Conservation (phyloP, 768 basidiomycete species). For the Agrocybe pediades region DNA sequence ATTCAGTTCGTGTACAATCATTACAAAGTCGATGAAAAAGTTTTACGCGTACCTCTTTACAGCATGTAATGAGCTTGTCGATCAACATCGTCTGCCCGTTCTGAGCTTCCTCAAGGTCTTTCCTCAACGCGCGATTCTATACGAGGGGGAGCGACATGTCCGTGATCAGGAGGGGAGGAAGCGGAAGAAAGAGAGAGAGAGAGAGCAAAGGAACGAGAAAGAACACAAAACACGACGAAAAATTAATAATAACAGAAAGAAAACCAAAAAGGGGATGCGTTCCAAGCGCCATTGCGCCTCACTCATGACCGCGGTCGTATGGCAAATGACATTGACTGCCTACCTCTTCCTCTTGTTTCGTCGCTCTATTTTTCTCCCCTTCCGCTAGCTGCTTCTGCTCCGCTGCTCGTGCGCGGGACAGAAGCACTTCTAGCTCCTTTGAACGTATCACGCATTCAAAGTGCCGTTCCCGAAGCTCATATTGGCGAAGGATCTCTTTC, state of each 20-base stretch:
- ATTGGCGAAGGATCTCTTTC: conserved; percentile 85
- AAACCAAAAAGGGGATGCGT: conserved; percentile 3
- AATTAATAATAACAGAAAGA: too few species aligned
- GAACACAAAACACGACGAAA: neutral
- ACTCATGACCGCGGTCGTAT: conserved; percentile 14
- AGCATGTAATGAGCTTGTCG: conserved; percentile 82
- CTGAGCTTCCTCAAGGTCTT: conserved; percentile 80
- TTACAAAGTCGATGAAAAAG: neutral
- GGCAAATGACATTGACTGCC: conserved; percentile 29
- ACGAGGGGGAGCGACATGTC: neutral
- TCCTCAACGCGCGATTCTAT: conserved; percentile 69
- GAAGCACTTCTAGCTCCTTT: conserved; percentile 86
- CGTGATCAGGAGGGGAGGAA: conserved; percentile 1
- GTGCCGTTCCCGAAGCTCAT: conserved; percentile 88
- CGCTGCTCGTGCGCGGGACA: conserved; percentile 85
- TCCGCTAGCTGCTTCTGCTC: conserved; percentile 86
- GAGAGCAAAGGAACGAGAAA: conserved; percentile 6
- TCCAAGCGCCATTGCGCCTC: conserved; percentile 10
- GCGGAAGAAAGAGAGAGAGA: neutral
- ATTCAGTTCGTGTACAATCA: conserved; percentile 9
- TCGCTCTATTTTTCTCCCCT: conserved; percentile 67
- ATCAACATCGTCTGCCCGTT: conserved; percentile 78
- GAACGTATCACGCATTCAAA: conserved; percentile 92
- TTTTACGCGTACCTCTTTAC: conserved; percentile 71
- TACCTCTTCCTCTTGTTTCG: conserved; percentile 77